Evolutionary conservation across 2,329 filamentous ascomycete genomes (phyloP).

Genomic region (Didymosphaeria variabile): DNA sequence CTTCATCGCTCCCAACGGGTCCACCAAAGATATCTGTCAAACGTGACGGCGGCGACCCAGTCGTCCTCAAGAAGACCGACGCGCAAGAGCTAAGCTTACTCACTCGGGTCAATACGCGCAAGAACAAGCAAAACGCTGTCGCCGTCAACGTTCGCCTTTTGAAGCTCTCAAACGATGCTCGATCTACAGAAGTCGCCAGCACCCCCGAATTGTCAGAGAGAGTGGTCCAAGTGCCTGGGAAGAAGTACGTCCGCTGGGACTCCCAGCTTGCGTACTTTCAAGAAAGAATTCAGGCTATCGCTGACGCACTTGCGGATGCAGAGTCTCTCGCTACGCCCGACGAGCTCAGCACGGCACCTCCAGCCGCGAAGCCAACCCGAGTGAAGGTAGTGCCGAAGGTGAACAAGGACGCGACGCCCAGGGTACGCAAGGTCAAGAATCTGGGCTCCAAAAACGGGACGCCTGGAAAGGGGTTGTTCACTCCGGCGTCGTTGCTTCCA

Average conservation of each 20-base stretch:
- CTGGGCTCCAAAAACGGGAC: constrained; percentile 50
- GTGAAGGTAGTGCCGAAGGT: constrained; percentile 28
- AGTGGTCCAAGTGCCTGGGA: constrained; percentile 31
- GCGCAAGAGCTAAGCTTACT: constrained; percentile 57
- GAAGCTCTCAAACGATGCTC: constrained; percentile 50
- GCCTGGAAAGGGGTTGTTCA: constrained; percentile 48
- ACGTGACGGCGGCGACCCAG: constrained; percentile 52
- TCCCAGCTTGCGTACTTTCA: constrained; percentile 57
- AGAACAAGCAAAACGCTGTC: constrained; percentile 59
- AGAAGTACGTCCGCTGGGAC: constrained; percentile 56
- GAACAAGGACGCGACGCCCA: constrained; percentile 43
- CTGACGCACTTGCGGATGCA: constrained; percentile 38
- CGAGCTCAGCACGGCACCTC: constrained; percentile 36
- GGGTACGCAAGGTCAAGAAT: constrained; percentile 40
- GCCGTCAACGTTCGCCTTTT: constrained; percentile 54
- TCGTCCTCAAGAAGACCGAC: constrained; percentile 58
- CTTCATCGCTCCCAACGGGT: constrained; percentile 28
- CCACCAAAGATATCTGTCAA: constrained; percentile 56
- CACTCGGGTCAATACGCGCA: constrained; percentile 59
- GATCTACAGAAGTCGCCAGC: neutral
- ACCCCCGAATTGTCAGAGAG: constrained; percentile 16
- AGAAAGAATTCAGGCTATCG: constrained; percentile 45
- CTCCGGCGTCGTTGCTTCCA: constrained; percentile 40
- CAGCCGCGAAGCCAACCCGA: constrained; percentile 31
- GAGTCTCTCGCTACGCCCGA: constrained; percentile 43